Evolutionary conservation across 2,329 filamentous ascomycete species (phyloP), one percentile per base, ranked within the genome.

Genomic region (Colletotrichum godetiae): DNA sequence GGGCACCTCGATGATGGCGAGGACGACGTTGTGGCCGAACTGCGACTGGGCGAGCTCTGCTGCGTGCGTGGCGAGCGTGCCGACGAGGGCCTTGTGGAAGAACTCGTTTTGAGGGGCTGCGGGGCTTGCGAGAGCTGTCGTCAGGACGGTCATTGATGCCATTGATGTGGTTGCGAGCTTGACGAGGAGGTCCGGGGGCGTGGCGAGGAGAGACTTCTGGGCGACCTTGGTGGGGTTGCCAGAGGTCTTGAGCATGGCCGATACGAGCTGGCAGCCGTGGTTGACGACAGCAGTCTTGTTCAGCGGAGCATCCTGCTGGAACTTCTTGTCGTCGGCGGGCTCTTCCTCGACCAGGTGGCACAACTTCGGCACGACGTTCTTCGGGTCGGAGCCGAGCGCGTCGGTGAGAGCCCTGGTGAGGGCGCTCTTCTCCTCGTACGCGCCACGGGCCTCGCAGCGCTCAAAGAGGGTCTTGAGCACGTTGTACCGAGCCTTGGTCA

Each of bases 391-490:
- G 27, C 86, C 86, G 64, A 88, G 87, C 15, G 87, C 86, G 12
- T 86, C 82, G 24, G 86, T 83, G 4, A 90, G 81, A 1, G 84
- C 86, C 76, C 81, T 86, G 61, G 87, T 86, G 24, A 90, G 79
- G 65, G 81, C 80, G 67, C 85, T 84, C 72, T 88, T 82, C 78
- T 90, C 83, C 31, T 89, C 85, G 37, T 87, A 88, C 22, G 88
- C 85, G 74, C 91, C 88, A 22, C 96, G 92, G 11, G 92, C 91
- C 5, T 90, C 84, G 80, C 94, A 97, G 74, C 96, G 90, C 81
- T 98, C 95, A 74, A 98, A 92, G 4, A 98, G 85, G 0, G 92
- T 92, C 79, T 92, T 94, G 77, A 98, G 89, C 12, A 98, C 92
- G 68, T 93, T 92, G 74, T 94, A 93, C 58, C 96, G 90, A 52